A percentile compares a stretch with the other conserved stretches of the same genome.
These are phyloP conservation scores for Pyronema domesticum DNA, from an alignment of 495 filamentous ascomycete genomes.

Conservation along the genomic window DNA sequence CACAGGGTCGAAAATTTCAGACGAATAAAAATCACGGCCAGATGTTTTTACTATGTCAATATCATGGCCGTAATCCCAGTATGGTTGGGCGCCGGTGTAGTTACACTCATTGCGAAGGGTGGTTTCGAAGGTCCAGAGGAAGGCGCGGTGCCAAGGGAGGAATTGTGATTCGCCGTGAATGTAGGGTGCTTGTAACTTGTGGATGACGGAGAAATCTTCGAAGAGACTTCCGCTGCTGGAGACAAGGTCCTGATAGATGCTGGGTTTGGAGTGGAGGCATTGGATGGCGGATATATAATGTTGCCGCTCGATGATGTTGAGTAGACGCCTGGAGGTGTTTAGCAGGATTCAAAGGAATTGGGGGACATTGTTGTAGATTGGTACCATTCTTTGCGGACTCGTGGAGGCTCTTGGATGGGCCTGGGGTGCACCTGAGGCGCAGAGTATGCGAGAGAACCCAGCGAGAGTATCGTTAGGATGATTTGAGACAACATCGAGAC, in stretches of 20 bases:
- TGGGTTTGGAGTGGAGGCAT: constrained; percentile 39
- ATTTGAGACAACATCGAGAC: no score
- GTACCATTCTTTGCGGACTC: constrained; percentile 6
- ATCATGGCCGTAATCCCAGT: constrained; percentile 31
- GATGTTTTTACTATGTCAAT: constrained; percentile 8
- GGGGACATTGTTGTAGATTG: background rate
- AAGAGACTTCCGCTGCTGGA: constrained; percentile 34
- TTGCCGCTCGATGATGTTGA: background rate
- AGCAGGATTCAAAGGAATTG: background rate
- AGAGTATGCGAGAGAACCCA: no score
- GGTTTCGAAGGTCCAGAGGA: constrained; percentile 21
- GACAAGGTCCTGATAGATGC: constrained; percentile 24
- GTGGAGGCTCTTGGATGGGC: background rate
- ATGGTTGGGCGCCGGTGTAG: constrained; percentile 25
- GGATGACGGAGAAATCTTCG: constrained; percentile 42
- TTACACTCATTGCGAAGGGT: constrained; percentile 22
- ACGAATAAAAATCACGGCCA: constrained; percentile 13
- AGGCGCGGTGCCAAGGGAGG: constrained; percentile 25
- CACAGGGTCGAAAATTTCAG: constrained; percentile 25
- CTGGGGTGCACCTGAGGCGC: no score
- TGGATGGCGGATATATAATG: constrained; percentile 46
- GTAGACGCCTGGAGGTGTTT: background rate
- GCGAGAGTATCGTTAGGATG: no score
- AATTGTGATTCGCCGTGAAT: constrained; percentile 21
- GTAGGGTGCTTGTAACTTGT: constrained; percentile 10